phyloP scores from a whole-genome alignment of 371 early-diverging fungal species.

The Apophysomyces variabilis region DNA sequence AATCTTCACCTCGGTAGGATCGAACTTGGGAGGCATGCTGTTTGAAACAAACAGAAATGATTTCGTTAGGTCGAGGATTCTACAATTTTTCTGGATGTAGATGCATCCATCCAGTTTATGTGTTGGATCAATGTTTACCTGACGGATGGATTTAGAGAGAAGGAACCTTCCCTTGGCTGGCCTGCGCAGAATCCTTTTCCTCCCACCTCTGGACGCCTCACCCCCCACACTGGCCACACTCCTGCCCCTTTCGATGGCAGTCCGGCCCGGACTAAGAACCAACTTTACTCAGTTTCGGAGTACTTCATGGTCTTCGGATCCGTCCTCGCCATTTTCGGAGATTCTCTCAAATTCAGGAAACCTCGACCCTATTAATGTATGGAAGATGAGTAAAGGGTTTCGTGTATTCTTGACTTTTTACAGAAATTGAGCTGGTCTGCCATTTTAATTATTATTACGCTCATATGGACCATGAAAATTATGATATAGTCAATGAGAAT shows the following conservation, averaged over 20 bases:
- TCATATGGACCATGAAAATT: too few species aligned
- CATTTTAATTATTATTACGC: too few species aligned
- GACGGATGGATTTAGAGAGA: conserved; percentile 11
- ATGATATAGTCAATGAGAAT: too few species aligned
- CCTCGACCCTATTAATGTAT: too few species aligned
- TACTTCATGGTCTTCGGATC: too few species aligned
- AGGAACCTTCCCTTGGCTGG: conserved; percentile 5
- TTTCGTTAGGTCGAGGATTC: too few species aligned
- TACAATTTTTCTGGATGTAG: neutral
- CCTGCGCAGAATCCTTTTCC: conserved; percentile 2
- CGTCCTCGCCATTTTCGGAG: too few species aligned
- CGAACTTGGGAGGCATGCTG: conserved; percentile 78
- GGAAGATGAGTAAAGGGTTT: too few species aligned
- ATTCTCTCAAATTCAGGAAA: too few species aligned
- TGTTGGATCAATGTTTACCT: neutral
- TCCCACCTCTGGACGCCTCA: neutral
- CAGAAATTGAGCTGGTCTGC: too few species aligned
- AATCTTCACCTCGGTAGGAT: conserved; percentile 83
- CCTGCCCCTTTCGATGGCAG: neutral
- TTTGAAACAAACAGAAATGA: neutral
- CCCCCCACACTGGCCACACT: neutral
- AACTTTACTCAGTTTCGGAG: too few species aligned
- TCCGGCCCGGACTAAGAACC: neutral
- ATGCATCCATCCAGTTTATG: neutral
- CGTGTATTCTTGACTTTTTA: too few species aligned